phyloP scores from a whole-genome alignment of 2,329 filamentous ascomycete species.

The Sporothrix inflata region DNA sequence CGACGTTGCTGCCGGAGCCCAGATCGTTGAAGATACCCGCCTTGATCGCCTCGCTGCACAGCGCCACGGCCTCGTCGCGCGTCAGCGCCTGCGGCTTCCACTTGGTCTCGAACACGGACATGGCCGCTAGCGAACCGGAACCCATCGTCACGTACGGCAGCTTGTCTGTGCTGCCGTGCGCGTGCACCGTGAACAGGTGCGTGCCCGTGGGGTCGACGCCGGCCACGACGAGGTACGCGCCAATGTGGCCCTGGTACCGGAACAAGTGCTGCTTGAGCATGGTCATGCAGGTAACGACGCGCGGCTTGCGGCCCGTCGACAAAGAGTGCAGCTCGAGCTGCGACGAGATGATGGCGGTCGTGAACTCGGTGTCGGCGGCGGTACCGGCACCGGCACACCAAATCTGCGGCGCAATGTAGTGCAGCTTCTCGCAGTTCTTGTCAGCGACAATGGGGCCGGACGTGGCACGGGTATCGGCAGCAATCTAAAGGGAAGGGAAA shows the following conservation, averaged over 20 bases:
- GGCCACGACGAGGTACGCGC: constrained; percentile 95
- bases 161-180: constrained; percentile 97
- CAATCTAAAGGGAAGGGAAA: constrained; percentile 64
- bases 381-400: constrained; percentile 99
- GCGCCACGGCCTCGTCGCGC: constrained; percentile 77
- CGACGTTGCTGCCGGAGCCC: constrained; percentile 95
- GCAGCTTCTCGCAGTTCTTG: constrained; percentile 99
- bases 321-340: constrained; percentile 97
- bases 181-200: constrained; percentile 97
- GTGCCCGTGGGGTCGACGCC: constrained; percentile 94
- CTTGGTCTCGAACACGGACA: constrained; percentile 96
- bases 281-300: constrained; percentile 99
- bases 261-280: constrained; percentile 99
- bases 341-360: constrained; percentile 95
- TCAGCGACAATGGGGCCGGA: constrained; percentile 98
- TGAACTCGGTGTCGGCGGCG: constrained; percentile 98
- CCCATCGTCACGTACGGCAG: constrained; percentile 99
- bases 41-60: constrained; percentile 85
- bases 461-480: constrained; percentile 96
- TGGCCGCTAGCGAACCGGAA: constrained; percentile 90
- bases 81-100: constrained; percentile 78
- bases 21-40: constrained; percentile 99
- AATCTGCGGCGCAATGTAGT: constrained; percentile 98
- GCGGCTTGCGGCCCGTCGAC: constrained; percentile 92
- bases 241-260: constrained; percentile 96